These are phyloP conservation scores for Tricholoma bakamatsutake DNA, from an alignment of 768 basidiomycete species.

Conservation along the genomic window DNA sequence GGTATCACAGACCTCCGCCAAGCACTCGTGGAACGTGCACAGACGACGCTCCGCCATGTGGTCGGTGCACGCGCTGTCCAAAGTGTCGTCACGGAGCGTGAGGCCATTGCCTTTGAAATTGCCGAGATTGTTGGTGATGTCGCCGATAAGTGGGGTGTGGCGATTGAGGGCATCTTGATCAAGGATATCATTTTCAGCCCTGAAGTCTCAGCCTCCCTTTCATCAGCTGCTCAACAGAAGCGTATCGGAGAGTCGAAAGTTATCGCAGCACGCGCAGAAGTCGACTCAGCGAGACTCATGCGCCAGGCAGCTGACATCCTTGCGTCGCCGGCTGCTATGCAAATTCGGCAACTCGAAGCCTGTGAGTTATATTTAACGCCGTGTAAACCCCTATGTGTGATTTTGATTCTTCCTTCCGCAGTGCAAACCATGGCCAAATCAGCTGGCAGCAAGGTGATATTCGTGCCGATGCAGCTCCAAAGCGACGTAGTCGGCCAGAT, in stretches of 20 bases:
- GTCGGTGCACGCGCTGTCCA: slow-evolving; percentile 95
- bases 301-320: slow-evolving; percentile 94
- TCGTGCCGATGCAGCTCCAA: slow-evolving; percentile 90
- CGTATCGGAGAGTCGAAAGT: slow-evolving; percentile 95
- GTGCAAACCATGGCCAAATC: slow-evolving; percentile 93
- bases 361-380: slow-evolving; percentile 27
- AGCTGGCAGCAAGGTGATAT: slow-evolving; percentile 86
- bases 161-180: slow-evolving; percentile 93
- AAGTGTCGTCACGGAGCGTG: slow-evolving; percentile 93
- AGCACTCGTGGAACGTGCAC: slow-evolving; percentile 78
- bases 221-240: slow-evolving; percentile 95
- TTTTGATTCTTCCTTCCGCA: slow-evolving; percentile 12
- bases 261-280: slow-evolving; percentile 93
- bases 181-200: slow-evolving; percentile 91
- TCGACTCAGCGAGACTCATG: slow-evolving; percentile 93
- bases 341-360: slow-evolving; percentile 94
- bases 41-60: slow-evolving; percentile 96
- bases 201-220: slow-evolving; percentile 87
- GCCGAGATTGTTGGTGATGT: slow-evolving; percentile 93
- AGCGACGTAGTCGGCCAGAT: slow-evolving; percentile 59
- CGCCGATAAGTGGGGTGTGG: slow-evolving; percentile 94
- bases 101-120: slow-evolving; percentile 94
- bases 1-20: slow-evolving; percentile 87
- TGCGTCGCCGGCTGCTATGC: slow-evolving; percentile 95
- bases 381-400: background rate